Conservation (phyloP, 768 basidiomycete species). For the Lentinula sp. region DNA sequence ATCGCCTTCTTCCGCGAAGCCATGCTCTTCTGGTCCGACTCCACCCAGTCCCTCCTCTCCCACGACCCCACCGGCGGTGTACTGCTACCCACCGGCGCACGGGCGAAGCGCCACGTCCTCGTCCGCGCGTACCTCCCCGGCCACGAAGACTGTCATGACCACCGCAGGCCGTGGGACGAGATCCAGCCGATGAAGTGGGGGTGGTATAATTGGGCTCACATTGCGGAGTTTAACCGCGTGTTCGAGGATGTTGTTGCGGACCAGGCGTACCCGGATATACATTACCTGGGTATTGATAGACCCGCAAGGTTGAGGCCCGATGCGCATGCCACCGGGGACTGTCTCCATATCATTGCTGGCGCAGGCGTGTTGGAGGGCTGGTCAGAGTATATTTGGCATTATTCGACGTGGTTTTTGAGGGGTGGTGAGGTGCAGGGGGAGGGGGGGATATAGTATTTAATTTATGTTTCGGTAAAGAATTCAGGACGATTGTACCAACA, state of each 20-base stretch:
- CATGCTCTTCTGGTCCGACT: constrained; percentile 47
- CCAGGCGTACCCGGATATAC: constrained; percentile 45
- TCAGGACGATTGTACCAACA: no score
- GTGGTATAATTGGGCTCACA: constrained; percentile 65
- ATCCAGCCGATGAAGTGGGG: constrained; percentile 35
- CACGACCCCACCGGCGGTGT: constrained; percentile 20
- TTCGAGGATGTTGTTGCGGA: constrained; percentile 42
- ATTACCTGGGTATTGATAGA: constrained; percentile 55
- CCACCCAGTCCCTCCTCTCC: constrained; percentile 41
- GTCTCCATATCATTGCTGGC: constrained; percentile 43
- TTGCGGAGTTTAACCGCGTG: constrained; percentile 48
- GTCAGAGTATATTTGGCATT: constrained; percentile 47
- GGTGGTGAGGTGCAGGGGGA: no score
- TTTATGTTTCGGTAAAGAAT: no score
- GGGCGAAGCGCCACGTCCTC: not conserved
- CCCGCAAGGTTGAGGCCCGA: constrained; percentile 61
- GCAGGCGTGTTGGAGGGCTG: constrained; percentile 45
- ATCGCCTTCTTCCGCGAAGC: constrained; percentile 53
- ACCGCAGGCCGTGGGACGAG: constrained; percentile 35
- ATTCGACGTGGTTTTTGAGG: constrained; percentile 16
- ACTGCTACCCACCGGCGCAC: not conserved
- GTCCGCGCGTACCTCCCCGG: not conserved
- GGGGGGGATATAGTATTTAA: no score
- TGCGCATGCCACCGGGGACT: constrained; percentile 42
- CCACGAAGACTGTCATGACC: not conserved